Evolutionary conservation across 495 filamentous ascomycete species (phyloP).

Genomic region (Xylaria telfairii): DNA sequence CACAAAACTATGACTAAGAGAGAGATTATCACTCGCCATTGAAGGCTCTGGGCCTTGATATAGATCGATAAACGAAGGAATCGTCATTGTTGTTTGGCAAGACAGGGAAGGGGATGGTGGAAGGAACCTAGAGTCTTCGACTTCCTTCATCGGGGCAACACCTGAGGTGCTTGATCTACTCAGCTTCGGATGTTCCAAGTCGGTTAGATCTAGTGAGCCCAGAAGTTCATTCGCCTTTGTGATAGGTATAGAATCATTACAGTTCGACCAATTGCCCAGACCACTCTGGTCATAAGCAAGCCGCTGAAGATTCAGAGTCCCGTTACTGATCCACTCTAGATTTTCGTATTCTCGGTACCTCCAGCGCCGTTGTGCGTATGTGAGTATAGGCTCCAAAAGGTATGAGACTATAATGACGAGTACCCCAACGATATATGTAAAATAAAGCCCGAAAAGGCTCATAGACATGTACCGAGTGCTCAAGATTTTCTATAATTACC

Average conservation of each 20-base stretch:
- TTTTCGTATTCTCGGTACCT: slow-evolving; percentile 5
- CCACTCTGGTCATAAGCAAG: slow-evolving; percentile 20
- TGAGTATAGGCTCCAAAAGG: neutral
- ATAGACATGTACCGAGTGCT: neutral
- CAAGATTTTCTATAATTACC: neutral
- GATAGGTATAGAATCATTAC: neutral
- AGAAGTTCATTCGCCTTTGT: neutral
- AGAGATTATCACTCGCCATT: too few species aligned
- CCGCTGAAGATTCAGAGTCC: slow-evolving; percentile 22
- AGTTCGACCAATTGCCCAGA: slow-evolving; percentile 21
- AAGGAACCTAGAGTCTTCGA: too few species aligned
- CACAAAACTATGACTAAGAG: too few species aligned
- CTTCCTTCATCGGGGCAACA: too few species aligned
- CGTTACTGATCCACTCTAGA: slow-evolving; percentile 25
- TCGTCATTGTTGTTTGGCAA: too few species aligned
- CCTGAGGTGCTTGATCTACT: too few species aligned
- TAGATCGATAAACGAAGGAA: too few species aligned
- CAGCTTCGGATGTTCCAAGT: slow-evolving; percentile 1
- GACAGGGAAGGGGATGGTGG: too few species aligned
- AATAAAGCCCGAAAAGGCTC: neutral
- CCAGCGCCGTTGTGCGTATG: neutral
- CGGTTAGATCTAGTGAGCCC: neutral
- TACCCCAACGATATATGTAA: neutral
- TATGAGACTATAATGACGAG: neutral
- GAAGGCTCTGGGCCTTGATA: too few species aligned